phyloP scores from a whole-genome alignment of 257 asterid species.

The Gentiana macrophylla region DNA sequence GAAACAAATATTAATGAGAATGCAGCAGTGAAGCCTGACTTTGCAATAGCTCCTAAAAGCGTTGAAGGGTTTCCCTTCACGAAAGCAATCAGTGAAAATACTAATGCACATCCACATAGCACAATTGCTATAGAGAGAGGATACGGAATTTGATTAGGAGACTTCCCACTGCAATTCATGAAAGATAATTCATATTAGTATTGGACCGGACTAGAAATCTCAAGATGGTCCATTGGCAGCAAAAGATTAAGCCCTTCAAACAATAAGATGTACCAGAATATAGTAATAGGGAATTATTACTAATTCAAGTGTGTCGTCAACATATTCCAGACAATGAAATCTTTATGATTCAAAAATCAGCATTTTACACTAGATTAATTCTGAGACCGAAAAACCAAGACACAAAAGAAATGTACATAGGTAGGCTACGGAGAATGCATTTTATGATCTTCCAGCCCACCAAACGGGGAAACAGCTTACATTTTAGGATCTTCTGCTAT shows the following conservation, averaged over 20 bases:
- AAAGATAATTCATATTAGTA: constrained; percentile 22
- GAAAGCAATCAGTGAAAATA: constrained; percentile 46
- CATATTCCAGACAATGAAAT: not conserved
- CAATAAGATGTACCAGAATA: not conserved
- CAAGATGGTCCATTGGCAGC: constrained; percentile 12
- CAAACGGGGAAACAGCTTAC: constrained; percentile 14
- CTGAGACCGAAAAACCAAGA: not conserved
- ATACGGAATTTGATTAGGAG: constrained; percentile 59
- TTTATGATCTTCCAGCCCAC: not conserved
- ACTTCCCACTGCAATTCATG: constrained; percentile 40
- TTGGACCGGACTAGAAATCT: constrained; percentile 9
- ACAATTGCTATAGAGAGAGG: constrained; percentile 63
- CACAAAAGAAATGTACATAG: no score
- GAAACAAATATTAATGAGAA: constrained; percentile 85
- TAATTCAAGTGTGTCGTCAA: no score
- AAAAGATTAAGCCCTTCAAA: constrained; percentile 4
- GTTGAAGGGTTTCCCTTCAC: constrained; percentile 55
- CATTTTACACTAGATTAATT: not conserved
- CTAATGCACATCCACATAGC: constrained; percentile 63
- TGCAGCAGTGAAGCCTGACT: constrained; percentile 94
- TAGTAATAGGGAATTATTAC: not conserved
- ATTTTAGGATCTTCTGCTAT: constrained; percentile 18
- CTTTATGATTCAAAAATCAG: not conserved
- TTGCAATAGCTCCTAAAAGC: constrained; percentile 59
- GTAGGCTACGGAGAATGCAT: constrained; percentile 2